These are phyloP conservation scores for Hibiscus trionum DNA, from an alignment of 345 rosid genomes.

Conservation along the genomic window DNA sequence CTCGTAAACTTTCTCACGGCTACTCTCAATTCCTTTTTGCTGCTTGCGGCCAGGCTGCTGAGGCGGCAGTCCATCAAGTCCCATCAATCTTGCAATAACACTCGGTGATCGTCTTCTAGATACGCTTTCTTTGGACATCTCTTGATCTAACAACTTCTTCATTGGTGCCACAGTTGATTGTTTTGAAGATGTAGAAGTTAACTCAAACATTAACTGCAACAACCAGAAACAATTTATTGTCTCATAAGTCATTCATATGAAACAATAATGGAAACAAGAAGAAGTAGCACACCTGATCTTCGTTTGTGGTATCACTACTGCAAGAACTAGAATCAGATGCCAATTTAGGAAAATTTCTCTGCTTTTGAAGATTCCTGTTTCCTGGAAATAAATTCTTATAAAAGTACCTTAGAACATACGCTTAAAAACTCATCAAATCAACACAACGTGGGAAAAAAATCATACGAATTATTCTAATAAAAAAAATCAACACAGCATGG, in stretches of 20 bases:
- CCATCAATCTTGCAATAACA: slow-evolving; percentile 91
- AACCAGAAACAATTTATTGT: slow-evolving; percentile 9
- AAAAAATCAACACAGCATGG: too few species aligned
- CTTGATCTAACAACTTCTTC: slow-evolving; percentile 66
- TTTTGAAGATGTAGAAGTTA: slow-evolving; percentile 32
- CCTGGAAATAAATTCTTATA: slow-evolving; percentile 46
- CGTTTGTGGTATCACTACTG: slow-evolving; percentile 31
- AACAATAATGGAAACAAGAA: slow-evolving; percentile 14
- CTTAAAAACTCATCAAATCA: neutral
- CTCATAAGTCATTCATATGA: neutral
- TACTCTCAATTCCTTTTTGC: slow-evolving; percentile 37
- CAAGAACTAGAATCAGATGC: slow-evolving; percentile 47
- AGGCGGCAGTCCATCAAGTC: slow-evolving; percentile 80
- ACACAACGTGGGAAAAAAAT: neutral
- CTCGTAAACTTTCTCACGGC: slow-evolving; percentile 32
- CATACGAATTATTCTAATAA: neutral
- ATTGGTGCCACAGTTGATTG: slow-evolving; percentile 44
- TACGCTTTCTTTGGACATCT: slow-evolving; percentile 73
- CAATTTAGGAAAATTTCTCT: slow-evolving; percentile 27
- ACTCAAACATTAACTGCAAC: slow-evolving; percentile 40
- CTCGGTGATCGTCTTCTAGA: slow-evolving; percentile 63
- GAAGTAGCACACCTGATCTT: slow-evolving; percentile 45
- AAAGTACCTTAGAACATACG: slow-evolving; percentile 1
- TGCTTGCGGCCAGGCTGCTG: slow-evolving; percentile 39
- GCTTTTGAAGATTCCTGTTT: slow-evolving; percentile 38